Evolutionary conservation across 1,284 basidiomycete species (phyloP).

Genomic region (Ustilago nuda): DNA sequence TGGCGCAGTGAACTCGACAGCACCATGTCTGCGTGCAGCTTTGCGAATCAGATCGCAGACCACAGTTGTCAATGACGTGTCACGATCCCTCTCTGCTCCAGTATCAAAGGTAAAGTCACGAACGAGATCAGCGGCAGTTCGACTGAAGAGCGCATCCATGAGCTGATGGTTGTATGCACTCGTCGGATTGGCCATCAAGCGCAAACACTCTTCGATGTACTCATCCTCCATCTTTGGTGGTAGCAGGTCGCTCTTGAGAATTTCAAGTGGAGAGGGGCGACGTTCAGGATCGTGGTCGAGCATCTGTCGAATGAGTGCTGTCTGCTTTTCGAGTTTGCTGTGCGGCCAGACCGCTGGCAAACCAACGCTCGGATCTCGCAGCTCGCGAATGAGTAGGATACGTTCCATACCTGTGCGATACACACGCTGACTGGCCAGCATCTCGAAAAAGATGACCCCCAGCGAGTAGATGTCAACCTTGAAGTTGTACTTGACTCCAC

Average conservation of each 20-base stretch:
- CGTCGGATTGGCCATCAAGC: slow-evolving; percentile 77
- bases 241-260: slow-evolving; percentile 82
- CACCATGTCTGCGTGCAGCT: slow-evolving; percentile 88
- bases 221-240: slow-evolving; percentile 83
- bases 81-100: slow-evolving; percentile 77
- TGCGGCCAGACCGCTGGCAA: slow-evolving; percentile 81
- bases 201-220: slow-evolving; percentile 82
- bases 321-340: slow-evolving; percentile 73
- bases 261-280: slow-evolving; percentile 84
- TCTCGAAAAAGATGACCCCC: slow-evolving; percentile 95
- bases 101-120: slow-evolving; percentile 84
- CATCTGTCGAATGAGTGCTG: slow-evolving; percentile 80
- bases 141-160: slow-evolving; percentile 53
- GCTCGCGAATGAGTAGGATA: slow-evolving; percentile 81
- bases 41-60: slow-evolving; percentile 81
- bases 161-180: slow-evolving; percentile 60
- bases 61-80: slow-evolving; percentile 79
- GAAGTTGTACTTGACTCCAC: slow-evolving; percentile 76
- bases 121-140: slow-evolving; percentile 75
- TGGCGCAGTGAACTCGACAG: slow-evolving; percentile 85
- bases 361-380: slow-evolving; percentile 78
- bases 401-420: slow-evolving; percentile 91
- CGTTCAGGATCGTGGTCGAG: slow-evolving; percentile 85
- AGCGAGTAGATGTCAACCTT: slow-evolving; percentile 97
- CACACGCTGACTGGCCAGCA: slow-evolving; percentile 78